These are phyloP conservation scores for Warburgia ugandensis DNA, from an alignment of 164 flowering plant species.

Conservation along the genomic window DNA sequence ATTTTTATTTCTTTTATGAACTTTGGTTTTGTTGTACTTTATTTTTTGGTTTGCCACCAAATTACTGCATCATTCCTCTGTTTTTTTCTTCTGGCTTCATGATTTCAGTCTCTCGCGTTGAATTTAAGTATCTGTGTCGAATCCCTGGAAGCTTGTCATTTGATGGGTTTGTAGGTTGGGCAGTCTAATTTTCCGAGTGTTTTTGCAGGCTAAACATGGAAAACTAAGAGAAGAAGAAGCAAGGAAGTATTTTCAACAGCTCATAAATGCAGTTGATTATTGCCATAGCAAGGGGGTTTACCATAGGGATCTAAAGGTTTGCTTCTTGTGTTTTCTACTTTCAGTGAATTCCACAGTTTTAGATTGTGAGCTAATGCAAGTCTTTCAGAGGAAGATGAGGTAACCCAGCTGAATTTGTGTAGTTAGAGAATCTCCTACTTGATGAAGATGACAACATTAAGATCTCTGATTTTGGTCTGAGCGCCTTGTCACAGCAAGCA, in stretches of 20 bases:
- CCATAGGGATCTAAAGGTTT: conserved; percentile 15
- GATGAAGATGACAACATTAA: conserved; percentile 66
- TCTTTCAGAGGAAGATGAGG: not conserved
- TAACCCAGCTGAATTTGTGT: not conserved
- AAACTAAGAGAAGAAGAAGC: conserved; percentile 11
- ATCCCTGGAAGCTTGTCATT: not conserved
- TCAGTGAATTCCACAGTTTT: not conserved
- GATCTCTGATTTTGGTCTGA: conserved; percentile 68
- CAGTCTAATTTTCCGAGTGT: no score
- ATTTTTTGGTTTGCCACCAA: no score
- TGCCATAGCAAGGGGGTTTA: conserved; percentile 14
- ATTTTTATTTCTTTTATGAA: no score
- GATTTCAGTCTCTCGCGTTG: no score
- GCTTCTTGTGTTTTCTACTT: no score
- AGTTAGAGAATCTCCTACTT: conserved; percentile 47
- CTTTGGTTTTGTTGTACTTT: no score
- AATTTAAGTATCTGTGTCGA: not conserved
- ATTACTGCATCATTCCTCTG: no score
- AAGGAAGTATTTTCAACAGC: conserved; percentile 15
- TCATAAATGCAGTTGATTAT: conserved; percentile 15
- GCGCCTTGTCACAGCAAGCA: conserved; percentile 36
- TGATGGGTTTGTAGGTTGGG: not conserved
- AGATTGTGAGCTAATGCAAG: no score
- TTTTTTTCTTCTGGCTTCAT: no score
- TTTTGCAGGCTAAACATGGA: conserved; percentile 12